Evolutionary conservation across 768 basidiomycete species (phyloP).

Genomic region (Termitomyces sp.): DNA sequence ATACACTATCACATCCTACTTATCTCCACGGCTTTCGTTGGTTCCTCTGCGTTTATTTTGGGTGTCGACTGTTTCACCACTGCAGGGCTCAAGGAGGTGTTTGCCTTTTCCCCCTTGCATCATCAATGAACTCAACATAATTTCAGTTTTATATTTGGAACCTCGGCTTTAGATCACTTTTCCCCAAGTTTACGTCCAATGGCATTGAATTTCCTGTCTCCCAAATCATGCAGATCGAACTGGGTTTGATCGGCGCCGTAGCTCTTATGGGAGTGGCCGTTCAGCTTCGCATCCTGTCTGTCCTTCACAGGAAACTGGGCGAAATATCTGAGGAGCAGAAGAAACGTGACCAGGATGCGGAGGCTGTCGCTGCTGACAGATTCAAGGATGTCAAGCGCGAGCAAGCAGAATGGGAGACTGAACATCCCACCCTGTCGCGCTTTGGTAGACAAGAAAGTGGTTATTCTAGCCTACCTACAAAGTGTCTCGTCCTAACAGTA

Average conservation of each 20-base stretch:
- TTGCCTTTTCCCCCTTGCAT: slow-evolving; percentile 12
- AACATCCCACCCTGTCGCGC: slow-evolving; percentile 62
- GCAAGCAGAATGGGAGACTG: slow-evolving; percentile 81
- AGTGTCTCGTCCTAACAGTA: slow-evolving; percentile 70
- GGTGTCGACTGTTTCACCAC: slow-evolving; percentile 94
- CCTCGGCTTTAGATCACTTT: slow-evolving; percentile 77
- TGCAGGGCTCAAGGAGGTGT: slow-evolving; percentile 88
- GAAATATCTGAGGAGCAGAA: slow-evolving; percentile 76
- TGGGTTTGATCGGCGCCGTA: slow-evolving; percentile 82
- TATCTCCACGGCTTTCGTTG: slow-evolving; percentile 83
- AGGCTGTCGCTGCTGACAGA: slow-evolving; percentile 65
- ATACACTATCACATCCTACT: slow-evolving; percentile 86
- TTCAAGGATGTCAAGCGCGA: slow-evolving; percentile 64
- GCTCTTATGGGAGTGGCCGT: slow-evolving; percentile 85
- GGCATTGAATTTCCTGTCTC: slow-evolving; percentile 77
- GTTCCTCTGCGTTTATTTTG: slow-evolving; percentile 84
- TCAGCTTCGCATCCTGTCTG: slow-evolving; percentile 79
- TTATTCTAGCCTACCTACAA: slow-evolving; percentile 59
- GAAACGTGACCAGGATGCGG: slow-evolving; percentile 69
- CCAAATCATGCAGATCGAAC: slow-evolving; percentile 90
- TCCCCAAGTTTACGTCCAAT: slow-evolving; percentile 67
- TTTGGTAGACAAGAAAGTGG: slow-evolving; percentile 63
- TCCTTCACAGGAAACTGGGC: slow-evolving; percentile 72
- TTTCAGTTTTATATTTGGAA: slow-evolving; percentile 92
- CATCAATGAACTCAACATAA: neutral